These are phyloP conservation scores for Graphilbum sp. DNA, from an alignment of 2,329 filamentous ascomycete genomes.

Conservation along the genomic window DNA sequence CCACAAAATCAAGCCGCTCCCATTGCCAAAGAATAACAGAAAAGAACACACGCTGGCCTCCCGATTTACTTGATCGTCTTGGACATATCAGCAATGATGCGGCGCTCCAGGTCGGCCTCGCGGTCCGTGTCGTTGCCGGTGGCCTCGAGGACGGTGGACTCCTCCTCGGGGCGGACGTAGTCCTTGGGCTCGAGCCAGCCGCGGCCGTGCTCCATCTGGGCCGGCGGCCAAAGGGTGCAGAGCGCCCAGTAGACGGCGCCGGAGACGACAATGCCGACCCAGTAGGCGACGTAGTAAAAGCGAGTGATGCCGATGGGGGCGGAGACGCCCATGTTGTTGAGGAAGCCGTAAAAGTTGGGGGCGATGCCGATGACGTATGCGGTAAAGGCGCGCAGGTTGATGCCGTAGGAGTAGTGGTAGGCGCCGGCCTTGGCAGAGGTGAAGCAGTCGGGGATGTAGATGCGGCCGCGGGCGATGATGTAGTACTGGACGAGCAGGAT, in stretches of 20 bases:
- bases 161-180: conserved; percentile 14
- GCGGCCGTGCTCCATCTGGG: conserved; percentile 7
- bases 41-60: not conserved
- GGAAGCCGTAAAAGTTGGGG: conserved; percentile 24
- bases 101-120: not conserved
- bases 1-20: too few relatives aligned
- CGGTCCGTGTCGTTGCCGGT: not conserved
- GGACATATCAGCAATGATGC: not conserved
- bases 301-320: conserved; percentile 17
- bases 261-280: conserved; percentile 32
- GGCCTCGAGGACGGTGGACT: not conserved
- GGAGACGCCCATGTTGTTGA: conserved; percentile 21
- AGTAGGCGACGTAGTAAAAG: conserved; percentile 41
- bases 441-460: conserved; percentile 19
- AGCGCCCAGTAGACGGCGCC: conserved; percentile 11
- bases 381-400: conserved; percentile 9
- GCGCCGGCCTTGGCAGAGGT: not conserved
- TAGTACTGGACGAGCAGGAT: conserved; percentile 26
- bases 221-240: conserved; percentile 9
- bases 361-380: conserved; percentile 18
- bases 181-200: conserved; percentile 8
- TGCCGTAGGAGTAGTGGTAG: conserved; percentile 9
- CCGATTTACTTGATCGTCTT: not conserved
- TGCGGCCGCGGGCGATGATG: conserved; percentile 18
- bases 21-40: too few relatives aligned